A percentile compares a stretch with the other conserved stretches of the same genome.
Conservation (phyloP, 805 yeast species). For the Candida pseudoglaebosa region DNA sequence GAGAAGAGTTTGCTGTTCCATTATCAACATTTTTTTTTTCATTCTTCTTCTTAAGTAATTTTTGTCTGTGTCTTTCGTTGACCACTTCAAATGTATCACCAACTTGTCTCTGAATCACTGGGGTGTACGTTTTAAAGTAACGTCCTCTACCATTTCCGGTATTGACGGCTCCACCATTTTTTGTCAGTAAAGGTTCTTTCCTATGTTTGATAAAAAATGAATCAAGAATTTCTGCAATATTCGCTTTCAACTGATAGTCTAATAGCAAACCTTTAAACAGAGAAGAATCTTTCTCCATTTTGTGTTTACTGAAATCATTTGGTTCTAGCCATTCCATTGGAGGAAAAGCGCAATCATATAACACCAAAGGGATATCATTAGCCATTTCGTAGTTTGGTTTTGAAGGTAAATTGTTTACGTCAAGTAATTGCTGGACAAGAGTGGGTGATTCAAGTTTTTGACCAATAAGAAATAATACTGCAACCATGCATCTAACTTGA, state of each 20-base stretch:
- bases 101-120: constrained; percentile 51
- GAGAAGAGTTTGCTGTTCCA: no score
- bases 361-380: constrained; percentile 77
- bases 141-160: constrained; percentile 79
- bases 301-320: constrained; percentile 22
- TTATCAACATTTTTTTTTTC: no score
- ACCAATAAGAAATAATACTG: constrained; percentile 74
- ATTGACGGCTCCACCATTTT: constrained; percentile 39
- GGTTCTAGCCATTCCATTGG: constrained; percentile 63
- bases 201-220: constrained; percentile 22
- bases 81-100: constrained; percentile 65
- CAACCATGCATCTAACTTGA: constrained; percentile 95
- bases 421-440: constrained; percentile 55
- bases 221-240: constrained; percentile 49
- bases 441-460: constrained; percentile 64
- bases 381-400: constrained; percentile 89
- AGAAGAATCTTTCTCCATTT: constrained; percentile 29
- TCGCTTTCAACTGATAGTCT: constrained; percentile 54
- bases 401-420: constrained; percentile 52
- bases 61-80: constrained; percentile 56
- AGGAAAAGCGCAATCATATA: constrained; percentile 79
- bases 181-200: constrained; percentile 7
- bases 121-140: constrained; percentile 52
- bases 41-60: constrained; percentile 26
- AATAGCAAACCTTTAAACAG: constrained; percentile 47